Percentiles rank a stretch among this genome's conserved stretches.
phyloP scores from a whole-genome alignment of 116 monocot genomes.

The Posidonia oceanica region DNA sequence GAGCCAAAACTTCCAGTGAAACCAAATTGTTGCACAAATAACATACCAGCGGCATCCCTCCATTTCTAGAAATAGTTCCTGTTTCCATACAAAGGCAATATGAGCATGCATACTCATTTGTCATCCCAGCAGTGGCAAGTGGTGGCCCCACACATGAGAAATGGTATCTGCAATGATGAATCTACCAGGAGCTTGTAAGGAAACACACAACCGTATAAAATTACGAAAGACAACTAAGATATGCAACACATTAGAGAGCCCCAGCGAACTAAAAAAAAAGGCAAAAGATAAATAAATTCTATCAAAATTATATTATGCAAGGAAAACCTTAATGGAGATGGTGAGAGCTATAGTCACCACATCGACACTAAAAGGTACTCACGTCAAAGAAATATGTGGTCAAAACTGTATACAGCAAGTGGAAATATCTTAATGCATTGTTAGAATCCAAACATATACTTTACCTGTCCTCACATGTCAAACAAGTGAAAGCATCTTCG shows the following conservation, averaged over 20 bases:
- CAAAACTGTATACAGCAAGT: background rate
- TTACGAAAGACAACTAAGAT: background rate
- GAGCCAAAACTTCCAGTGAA: background rate
- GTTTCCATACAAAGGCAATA: conserved; percentile 50
- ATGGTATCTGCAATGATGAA: conserved; percentile 38
- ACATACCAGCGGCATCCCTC: conserved; percentile 31
- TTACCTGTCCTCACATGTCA: conserved; percentile 58
- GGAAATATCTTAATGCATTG: background rate
- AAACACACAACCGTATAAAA: too few relatives aligned
- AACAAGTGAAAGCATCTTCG: conserved; percentile 35
- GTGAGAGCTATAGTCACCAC: background rate
- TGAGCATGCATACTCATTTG: conserved; percentile 29
- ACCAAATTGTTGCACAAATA: background rate
- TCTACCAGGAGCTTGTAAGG: background rate
- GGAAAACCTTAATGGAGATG: background rate
- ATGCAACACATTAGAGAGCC: background rate
- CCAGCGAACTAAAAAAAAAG: background rate
- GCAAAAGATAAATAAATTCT: background rate
- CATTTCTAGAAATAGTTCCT: conserved; percentile 25
- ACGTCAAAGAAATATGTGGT: background rate
- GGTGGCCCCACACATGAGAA: conserved; percentile 40
- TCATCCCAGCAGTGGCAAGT: conserved; percentile 23
- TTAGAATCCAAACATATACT: background rate
- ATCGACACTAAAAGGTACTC: background rate
- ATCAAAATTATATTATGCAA: background rate